A percentile compares a stretch with the other conserved stretches of the same genome.
These are phyloP conservation scores for Botrytis cinerea DNA, from an alignment of 2,329 filamentous ascomycete species.

Conservation along the genomic window DNA sequence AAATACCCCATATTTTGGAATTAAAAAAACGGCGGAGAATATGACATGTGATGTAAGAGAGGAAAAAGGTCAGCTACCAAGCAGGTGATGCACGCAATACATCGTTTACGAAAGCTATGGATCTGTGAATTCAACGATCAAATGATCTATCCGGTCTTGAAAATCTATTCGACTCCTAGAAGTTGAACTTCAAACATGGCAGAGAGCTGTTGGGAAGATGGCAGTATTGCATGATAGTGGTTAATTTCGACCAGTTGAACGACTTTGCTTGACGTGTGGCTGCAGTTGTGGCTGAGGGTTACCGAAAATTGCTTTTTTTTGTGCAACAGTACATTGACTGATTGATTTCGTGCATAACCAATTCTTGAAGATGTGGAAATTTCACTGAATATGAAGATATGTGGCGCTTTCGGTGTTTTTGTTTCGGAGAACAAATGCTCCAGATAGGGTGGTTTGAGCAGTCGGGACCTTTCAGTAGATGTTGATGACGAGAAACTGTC, in stretches of 20 bases:
- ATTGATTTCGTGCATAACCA: not conserved
- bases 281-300: conserved; percentile 8
- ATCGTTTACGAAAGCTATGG: not conserved
- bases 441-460: not conserved
- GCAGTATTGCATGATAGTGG: conserved; percentile 11
- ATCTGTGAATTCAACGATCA: not conserved
- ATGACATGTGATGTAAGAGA: not conserved
- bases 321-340: not conserved
- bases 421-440: not conserved
- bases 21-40: too few species aligned
- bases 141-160: not conserved
- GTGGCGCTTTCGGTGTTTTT: not conserved
- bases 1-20: not conserved
- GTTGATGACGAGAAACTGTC: not conserved
- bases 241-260: not conserved
- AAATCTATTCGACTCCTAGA: not conserved
- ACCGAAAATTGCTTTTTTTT: not conserved
- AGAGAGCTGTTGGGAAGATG: not conserved
- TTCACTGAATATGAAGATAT: not conserved
- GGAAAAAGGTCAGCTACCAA: not conserved
- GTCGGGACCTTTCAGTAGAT: not conserved
- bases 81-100: not conserved
- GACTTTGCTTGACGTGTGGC: not conserved
- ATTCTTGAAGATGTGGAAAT: not conserved
- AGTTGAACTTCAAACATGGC: not conserved